Evolutionary conservation across 2,329 filamentous ascomycete species (phyloP).

Genomic region (Phaeosphaeria sp.): DNA sequence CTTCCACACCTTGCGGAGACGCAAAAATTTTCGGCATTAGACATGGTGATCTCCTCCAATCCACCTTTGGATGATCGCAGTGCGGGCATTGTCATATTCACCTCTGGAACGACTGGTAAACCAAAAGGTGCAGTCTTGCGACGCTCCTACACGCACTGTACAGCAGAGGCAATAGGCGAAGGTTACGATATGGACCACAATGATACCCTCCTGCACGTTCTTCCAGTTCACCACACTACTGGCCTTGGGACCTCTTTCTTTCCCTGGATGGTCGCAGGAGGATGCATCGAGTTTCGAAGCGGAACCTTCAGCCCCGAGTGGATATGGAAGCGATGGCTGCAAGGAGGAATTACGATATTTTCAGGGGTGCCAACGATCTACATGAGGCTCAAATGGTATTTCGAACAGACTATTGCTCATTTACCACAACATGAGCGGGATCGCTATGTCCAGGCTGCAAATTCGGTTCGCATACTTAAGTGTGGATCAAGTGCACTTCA

Average conservation of each 20-base stretch:
- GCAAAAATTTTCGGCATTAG: constrained; percentile 34
- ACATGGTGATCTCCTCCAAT: constrained; percentile 49
- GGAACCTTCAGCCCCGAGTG: constrained; percentile 42
- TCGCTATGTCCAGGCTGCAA: constrained; percentile 52
- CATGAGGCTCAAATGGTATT: constrained; percentile 44
- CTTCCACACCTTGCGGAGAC: not conserved
- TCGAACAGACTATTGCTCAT: constrained; percentile 43
- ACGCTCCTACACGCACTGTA: constrained; percentile 47
- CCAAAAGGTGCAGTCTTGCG: constrained; percentile 56
- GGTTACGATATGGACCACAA: constrained; percentile 37
- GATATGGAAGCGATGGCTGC: constrained; percentile 44
- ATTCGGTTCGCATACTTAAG: constrained; percentile 50
- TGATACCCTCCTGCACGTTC: constrained; percentile 41
- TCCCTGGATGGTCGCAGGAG: constrained; percentile 39
- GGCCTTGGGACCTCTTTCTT: constrained; percentile 46
- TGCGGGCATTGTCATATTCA: constrained; percentile 55
- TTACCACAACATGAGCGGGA: constrained; percentile 33
- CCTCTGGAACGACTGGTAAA: constrained; percentile 54
- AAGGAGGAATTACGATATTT: constrained; percentile 43
- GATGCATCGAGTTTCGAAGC: constrained; percentile 43
- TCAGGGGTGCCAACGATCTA: constrained; percentile 47
- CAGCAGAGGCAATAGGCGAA: constrained; percentile 40
- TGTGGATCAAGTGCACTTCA: constrained; percentile 58
- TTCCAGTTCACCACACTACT: constrained; percentile 46
- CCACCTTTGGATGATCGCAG: constrained; percentile 48